Base-by-base conservation (phyloP, 306 rosid species). In the Carpinus viminea region DNA sequence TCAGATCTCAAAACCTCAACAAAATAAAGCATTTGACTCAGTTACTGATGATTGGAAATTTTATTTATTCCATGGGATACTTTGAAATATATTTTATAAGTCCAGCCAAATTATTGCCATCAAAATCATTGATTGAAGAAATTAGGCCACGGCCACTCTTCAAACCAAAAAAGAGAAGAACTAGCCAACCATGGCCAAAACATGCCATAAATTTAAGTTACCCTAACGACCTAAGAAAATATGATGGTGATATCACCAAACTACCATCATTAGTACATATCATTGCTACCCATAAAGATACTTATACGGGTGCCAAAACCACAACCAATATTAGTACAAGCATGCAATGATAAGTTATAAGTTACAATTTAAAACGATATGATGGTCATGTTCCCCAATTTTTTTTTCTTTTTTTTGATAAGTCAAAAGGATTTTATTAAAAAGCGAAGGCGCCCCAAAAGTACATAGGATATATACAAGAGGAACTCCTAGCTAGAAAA, bases 241-340 rank as follows among this genome's bases (percentile, higher is more conserved):
- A 28, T 69, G 46, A 75, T 65, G 50, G 66, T 34, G 53, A 18
- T 11, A 74, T 57, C 71, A 0, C 54, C 55, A 53, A 61, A 52
- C 59, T 12, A 21, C 21, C 70, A 53, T 31, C 20, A 73, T 61
- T 34, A 68, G 50, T 41, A 65, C 11, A 50, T 50, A 50, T 28
- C 9, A 31, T 71, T 43, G 57, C 56, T 28, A 65, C 46, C 41
- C 28, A 50, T 50, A 68, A 68, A 41, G 52, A 72, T 24, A 57
- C 34, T 21, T 13, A 34, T 31, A 16, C 31, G 36, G 11, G 70
- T 8, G 51, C 51, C 72, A 66, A 66, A 66, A 41, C 28, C 24
- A 66, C 72, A 66, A 10, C 43, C 47, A 8, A 21, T 17, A 41
- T 18, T 66, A 41, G 72, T 17, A 28, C 51, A 4, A 66, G 48